Evolutionary conservation across 23 red algal species (phyloP), one percentile per base, ranked within the genome.

Genomic region (Porphyridium purpureum): DNA sequence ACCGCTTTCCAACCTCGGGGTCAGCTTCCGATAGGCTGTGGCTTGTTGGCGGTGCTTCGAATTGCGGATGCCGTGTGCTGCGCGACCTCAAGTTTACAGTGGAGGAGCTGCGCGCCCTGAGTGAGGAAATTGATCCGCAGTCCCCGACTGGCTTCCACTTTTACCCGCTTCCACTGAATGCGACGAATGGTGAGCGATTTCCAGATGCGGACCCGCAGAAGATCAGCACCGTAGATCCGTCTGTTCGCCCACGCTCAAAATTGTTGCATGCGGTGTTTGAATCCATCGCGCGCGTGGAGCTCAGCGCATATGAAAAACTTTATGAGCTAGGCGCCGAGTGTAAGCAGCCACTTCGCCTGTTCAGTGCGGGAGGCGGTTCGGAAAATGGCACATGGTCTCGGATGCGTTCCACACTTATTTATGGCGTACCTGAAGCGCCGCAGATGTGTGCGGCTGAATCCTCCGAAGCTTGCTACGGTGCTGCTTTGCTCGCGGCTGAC

Each of bases 31-130:
- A 17, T 17, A 11, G 11, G 11, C 17, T 44, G 38, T 44, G 38
- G 38, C 38, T 44, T 44, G 38, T 44, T 17, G 38, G 38, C 17
- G 38, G 38, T 44, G 38, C 38, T 11, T 44, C 38, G 11, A 44
- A 44, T 44, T 11, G 11, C 17, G 38, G 38, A 17, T 11, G 38
- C 38, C 11, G 38, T 11, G 17, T 17, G 17, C 38, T 44, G 38
- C 11, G 17, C 11, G 38, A 44, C 11, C 17, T 44, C 11, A 17
- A 17, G 11, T 44, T 44, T 44, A 11, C 38, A 44, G 17, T 11
- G 38, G 38, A 11, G 11, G 38, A 44, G 11, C 11, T 44, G 11
- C 11, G 11, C 11, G 11, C 38, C 38, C 38, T 44, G 11, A 11
- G 11, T 11, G 38, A 44, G 11, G 38, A 44, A 44, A 44, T 44